Conservation (phyloP, 2,329 filamentous ascomycete genomes). For the Pyrenochaeta sp. region DNA sequence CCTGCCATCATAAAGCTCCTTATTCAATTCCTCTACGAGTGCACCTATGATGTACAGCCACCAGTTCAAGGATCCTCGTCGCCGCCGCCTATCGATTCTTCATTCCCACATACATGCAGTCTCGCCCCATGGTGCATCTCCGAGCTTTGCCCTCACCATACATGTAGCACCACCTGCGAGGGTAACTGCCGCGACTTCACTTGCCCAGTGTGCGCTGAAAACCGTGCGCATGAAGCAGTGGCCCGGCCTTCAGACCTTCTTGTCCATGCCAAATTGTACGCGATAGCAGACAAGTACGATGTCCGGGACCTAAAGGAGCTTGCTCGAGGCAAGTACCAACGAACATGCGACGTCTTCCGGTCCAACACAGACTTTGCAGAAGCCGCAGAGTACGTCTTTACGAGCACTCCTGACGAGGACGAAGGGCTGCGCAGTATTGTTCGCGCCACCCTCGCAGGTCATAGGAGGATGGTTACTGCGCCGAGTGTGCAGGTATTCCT, state of each 20-base stretch:
- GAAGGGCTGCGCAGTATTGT: slow-evolving; percentile 33
- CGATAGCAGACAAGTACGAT: slow-evolving; percentile 4
- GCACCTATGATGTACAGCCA: slow-evolving; percentile 11
- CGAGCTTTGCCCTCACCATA: no score
- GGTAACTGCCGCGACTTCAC: not conserved
- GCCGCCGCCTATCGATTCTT: not conserved
- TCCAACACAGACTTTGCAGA: slow-evolving; percentile 26
- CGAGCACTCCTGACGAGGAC: slow-evolving; percentile 22
- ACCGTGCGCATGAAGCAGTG: not conserved
- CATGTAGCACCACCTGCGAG: not conserved
- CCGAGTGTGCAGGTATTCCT: not conserved
- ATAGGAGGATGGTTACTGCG: slow-evolving; percentile 8
- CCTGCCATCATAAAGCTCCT: slow-evolving; percentile 15
- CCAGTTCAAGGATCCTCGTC: not conserved
- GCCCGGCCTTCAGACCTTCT: not conserved
- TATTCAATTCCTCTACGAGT: slow-evolving; percentile 30
- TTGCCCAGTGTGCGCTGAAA: not conserved
- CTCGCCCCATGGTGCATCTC: no score
- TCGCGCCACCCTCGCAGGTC: slow-evolving; percentile 26
- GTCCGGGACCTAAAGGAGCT: slow-evolving; percentile 7
- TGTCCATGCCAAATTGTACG: slow-evolving; percentile 9
- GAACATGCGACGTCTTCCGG: slow-evolving; percentile 7
- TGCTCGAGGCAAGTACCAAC: slow-evolving; percentile 3
- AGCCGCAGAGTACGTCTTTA: slow-evolving; percentile 29
- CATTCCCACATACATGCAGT: not conserved